Evolutionary conservation across 2,329 filamentous ascomycete genomes (phyloP), one percentile per base, ranked within the genome.

Genomic region (Fusarium fujikuroi): DNA sequence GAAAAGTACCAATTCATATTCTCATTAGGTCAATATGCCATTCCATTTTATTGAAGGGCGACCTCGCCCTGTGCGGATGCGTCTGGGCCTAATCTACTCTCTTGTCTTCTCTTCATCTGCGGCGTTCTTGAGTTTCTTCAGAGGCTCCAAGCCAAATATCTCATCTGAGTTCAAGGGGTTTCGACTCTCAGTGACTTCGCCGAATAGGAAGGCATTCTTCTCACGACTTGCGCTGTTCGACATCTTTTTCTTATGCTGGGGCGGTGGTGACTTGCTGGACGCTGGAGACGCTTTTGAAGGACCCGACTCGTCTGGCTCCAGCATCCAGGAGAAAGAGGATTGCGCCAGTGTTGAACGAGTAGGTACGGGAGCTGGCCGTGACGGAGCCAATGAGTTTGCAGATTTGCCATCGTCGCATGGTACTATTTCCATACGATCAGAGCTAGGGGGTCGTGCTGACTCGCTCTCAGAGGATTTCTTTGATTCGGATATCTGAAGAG

Each of bases 261-360:
- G 58, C 11, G 80, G 70, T 8, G 81, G 78, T 9, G 82, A 81
- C 25, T 81, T 82, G 40, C 60, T 73, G 12, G 74, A 52, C 7
- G 77, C 67, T 6, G 73, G 36, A 18, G 74, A 58, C 1, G 77
- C 69, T 62, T 79, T 65, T 56, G 77, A 72, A 44, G 67, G 75
- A 16, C 53, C 64, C 0, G 83, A 80, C 60, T 84, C 78, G 72
- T 88, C 87, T 7, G 87, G 88, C 73, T 91, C 90, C 5, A 95
- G 85, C 92, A 95, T 95, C 91, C 92, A 94, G 3, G 92, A 91
- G 80, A 94, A 95, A 8, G 91, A 92, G 12, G 92, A 94, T 73
- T 93, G 92, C 2, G 92, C 91, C 39, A 94, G 85, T 1, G 87
- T 89, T 7, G 92, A 92, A 28, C 91, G 87, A 25, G 89, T 89